These are phyloP conservation scores for Beauveria pseudobassiana DNA, from an alignment of 2,329 filamentous ascomycete genomes.

Conservation along the genomic window DNA sequence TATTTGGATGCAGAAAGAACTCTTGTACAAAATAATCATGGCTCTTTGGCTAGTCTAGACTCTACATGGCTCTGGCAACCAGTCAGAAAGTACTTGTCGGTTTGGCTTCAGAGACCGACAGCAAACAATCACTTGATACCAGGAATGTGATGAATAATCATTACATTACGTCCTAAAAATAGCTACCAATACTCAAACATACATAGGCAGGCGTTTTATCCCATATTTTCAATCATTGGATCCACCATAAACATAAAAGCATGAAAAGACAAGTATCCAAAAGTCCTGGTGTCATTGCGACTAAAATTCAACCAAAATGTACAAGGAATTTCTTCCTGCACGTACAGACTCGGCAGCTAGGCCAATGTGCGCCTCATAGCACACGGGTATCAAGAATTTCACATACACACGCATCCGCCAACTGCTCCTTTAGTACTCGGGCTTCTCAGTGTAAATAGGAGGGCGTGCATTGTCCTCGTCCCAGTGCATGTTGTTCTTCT, in stretches of 20 bases:
- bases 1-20: no score
- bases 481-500: constrained; percentile 46
- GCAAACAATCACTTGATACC: not conserved
- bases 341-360: not conserved
- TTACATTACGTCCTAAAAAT: constrained; percentile 3
- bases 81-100: no score
- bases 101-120: no score
- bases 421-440: constrained; percentile 30
- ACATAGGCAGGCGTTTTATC: not conserved
- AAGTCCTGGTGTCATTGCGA: not conserved
- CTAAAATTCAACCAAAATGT: not conserved
- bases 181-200: not conserved
- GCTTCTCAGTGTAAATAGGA: constrained; percentile 38
- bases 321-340: not conserved
- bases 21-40: no score
- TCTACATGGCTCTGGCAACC: no score
- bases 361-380: constrained; percentile 3
- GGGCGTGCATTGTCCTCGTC: constrained; percentile 34
- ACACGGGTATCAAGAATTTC: constrained; percentile 8
- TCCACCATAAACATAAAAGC: not conserved
- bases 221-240: not conserved
- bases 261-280: not conserved
- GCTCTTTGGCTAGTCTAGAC: no score
- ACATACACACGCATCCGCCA: not conserved
- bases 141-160: not conserved